phyloP scores from a whole-genome alignment of 1,284 basidiomycete genomes.

The Ganoderma leucocontextum region DNA sequence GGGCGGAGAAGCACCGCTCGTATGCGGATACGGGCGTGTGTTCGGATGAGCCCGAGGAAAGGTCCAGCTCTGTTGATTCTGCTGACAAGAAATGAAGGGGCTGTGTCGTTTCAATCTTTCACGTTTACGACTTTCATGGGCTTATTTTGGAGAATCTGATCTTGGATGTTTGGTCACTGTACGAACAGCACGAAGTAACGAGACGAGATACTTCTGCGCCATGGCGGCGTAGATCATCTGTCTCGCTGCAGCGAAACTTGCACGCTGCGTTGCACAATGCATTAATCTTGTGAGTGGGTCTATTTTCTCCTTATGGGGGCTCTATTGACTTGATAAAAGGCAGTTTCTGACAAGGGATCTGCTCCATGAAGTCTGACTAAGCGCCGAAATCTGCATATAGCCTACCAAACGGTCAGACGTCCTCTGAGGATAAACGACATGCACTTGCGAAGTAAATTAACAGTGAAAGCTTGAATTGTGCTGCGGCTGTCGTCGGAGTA shows the following conservation, averaged over 20 bases:
- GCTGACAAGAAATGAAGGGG: constrained; percentile 5
- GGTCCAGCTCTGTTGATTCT: not conserved
- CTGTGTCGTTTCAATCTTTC: not conserved
- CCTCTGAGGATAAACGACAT: not conserved
- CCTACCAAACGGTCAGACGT: not conserved
- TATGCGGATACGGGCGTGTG: constrained; percentile 39
- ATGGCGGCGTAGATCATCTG: not conserved
- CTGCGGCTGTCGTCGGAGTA: not conserved
- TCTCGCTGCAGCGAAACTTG: not conserved
- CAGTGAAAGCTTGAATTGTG: not conserved
- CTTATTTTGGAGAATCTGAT: not conserved
- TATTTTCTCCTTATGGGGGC: not conserved
- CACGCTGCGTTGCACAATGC: not conserved
- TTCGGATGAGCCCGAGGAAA: constrained; percentile 33
- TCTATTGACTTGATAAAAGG: not conserved
- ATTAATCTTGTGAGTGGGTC: not conserved
- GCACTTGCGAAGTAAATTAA: not conserved
- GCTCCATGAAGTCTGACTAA: not conserved
- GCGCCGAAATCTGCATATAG: not conserved
- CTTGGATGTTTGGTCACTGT: not conserved
- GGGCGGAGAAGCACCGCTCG: constrained; percentile 55
- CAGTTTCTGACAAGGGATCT: not conserved
- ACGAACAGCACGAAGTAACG: not conserved
- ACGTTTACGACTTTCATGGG: not conserved
- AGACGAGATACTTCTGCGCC: not conserved